Percentiles rank a stretch among this genome's conserved stretches.
These are phyloP conservation scores for Scalesia atractyloides DNA, from an alignment of 129 eudicot genomes.

Conservation along the genomic window DNA sequence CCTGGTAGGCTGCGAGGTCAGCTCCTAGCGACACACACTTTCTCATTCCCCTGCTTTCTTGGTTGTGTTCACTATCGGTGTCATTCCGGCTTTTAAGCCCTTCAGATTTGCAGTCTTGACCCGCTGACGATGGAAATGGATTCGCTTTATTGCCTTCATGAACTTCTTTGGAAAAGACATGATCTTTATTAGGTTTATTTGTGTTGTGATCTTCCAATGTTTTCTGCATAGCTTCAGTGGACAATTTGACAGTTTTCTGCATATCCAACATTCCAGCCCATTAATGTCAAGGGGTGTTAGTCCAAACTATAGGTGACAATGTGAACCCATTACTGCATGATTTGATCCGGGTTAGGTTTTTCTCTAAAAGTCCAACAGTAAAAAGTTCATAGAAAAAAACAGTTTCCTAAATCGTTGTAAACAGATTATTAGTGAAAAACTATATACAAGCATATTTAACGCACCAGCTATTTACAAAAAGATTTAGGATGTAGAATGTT, in stretches of 20 bases:
- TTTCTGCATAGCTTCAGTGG: constrained; percentile 80
- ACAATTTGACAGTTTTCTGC: constrained; percentile 68
- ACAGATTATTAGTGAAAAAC: background rate
- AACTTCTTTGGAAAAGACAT: constrained; percentile 19
- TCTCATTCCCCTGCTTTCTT: constrained; percentile 41
- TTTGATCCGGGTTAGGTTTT: background rate
- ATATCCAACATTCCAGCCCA: background rate
- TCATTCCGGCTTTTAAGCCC: constrained; percentile 49
- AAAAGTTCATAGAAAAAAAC: background rate
- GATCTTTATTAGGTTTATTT: constrained; percentile 31
- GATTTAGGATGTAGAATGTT: background rate
- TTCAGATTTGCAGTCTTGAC: constrained; percentile 60
- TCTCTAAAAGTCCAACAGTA: background rate
- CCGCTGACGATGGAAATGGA: constrained; percentile 44
- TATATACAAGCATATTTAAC: background rate
- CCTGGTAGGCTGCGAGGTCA: constrained; percentile 53
- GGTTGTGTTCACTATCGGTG: constrained; percentile 40
- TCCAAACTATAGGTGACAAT: too few species aligned
- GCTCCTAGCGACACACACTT: constrained; percentile 75
- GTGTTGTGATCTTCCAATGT: constrained; percentile 54
- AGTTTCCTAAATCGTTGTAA: background rate
- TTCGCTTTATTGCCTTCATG: constrained; percentile 19
- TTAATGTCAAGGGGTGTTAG: constrained; percentile 26
- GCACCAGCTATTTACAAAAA: background rate
- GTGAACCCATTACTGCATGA: too few species aligned